A percentile compares a stretch with the other conserved stretches of the same genome.
These are phyloP conservation scores for Suhomyces ambrosiae DNA, from an alignment of 1,139 yeast species.

Conservation along the genomic window DNA sequence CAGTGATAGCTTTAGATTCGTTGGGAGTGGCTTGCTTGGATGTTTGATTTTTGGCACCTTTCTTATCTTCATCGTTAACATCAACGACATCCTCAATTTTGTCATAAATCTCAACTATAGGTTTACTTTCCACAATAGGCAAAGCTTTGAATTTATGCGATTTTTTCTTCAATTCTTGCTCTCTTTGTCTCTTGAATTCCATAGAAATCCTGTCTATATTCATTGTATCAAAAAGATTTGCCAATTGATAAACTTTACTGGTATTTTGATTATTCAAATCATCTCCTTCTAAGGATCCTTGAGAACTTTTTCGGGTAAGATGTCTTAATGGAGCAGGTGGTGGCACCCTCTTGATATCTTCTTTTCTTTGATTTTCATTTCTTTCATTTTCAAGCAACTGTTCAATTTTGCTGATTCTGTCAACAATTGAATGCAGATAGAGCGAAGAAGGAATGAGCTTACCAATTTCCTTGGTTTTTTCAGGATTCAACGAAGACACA, in stretches of 20 bases:
- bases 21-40: not conserved
- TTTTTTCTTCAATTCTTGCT: constrained; percentile 65
- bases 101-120: constrained; percentile 89
- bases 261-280: constrained; percentile 9
- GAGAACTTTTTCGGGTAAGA: constrained; percentile 17
- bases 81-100: constrained; percentile 87
- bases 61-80: constrained; percentile 30
- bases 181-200: constrained; percentile 88
- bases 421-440: constrained; percentile 25
- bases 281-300: constrained; percentile 11
- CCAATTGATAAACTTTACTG: constrained; percentile 59
- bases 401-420: constrained; percentile 33
- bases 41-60: constrained; percentile 7
- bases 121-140: constrained; percentile 76
- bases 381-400: constrained; percentile 24
- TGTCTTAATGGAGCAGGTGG: constrained; percentile 21
- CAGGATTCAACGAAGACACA: constrained; percentile 13
- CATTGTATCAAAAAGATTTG: constrained; percentile 70
- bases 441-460: constrained; percentile 29
- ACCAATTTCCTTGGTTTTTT: constrained; percentile 23
- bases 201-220: constrained; percentile 80
- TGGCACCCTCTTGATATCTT: constrained; percentile 17
- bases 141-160: constrained; percentile 69
- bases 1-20: constrained; percentile 3
- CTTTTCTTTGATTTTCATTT: constrained; percentile 10